Percentiles rank a stretch among this genome's conserved stretches.
Conservation (phyloP, 2,329 filamentous ascomycete genomes). For the Grosmannia clavigera region DNA sequence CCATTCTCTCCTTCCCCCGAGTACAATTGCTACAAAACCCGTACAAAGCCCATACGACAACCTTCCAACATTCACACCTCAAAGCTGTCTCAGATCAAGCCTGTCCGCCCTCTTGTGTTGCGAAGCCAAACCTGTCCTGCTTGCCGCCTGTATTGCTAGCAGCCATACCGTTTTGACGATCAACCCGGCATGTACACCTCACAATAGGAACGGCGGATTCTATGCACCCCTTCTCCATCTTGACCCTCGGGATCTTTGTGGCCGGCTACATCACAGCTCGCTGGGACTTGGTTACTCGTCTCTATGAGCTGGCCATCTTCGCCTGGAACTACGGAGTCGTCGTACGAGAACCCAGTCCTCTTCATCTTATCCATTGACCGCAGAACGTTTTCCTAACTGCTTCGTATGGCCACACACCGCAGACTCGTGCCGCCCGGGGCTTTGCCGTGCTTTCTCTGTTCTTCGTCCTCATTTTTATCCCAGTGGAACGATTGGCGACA, state of each 20-base stretch:
- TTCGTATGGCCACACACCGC: neutral
- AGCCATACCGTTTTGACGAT: neutral
- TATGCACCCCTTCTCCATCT: constrained; percentile 97
- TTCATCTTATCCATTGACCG: neutral
- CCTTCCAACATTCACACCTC: too few relatives aligned
- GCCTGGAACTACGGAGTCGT: constrained; percentile 98
- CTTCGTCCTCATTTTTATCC: constrained; percentile 75
- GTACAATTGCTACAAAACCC: neutral
- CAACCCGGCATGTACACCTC: constrained; percentile 30
- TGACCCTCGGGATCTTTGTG: constrained; percentile 96
- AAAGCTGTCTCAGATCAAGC: neutral
- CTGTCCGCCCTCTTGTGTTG: neutral
- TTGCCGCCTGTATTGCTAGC: neutral
- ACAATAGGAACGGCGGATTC: constrained; percentile 30
- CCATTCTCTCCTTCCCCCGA: neutral
- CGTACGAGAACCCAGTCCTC: constrained; percentile 32
- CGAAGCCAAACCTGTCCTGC: neutral
- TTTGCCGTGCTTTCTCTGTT: constrained; percentile 71
- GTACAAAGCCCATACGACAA: too few relatives aligned
- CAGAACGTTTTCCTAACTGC: neutral
- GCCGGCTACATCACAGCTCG: constrained; percentile 98
- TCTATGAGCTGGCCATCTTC: constrained; percentile 95
- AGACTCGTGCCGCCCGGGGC: constrained; percentile 78
- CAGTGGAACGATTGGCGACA: constrained; percentile 69
- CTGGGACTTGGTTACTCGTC: constrained; percentile 93